These are phyloP conservation scores for Pterocarpus macrocarpus DNA, from an alignment of 306 rosid genomes.

Conservation along the genomic window DNA sequence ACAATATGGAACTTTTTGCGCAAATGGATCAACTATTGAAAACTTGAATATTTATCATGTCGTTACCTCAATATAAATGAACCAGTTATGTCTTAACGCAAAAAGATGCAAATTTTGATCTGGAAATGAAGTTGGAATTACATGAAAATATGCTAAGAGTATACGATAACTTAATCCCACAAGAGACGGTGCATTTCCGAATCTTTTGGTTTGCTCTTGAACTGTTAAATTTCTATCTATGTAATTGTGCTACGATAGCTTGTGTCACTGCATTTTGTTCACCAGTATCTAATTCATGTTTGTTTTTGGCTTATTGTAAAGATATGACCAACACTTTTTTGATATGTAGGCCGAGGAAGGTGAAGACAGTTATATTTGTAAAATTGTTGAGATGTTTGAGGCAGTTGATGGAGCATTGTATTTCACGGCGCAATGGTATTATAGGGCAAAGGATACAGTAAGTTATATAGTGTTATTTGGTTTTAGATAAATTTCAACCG, in stretches of 20 bases:
- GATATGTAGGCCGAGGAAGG: conserved; percentile 66
- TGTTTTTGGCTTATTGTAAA: background rate
- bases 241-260: background rate
- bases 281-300: background rate
- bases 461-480: conserved; percentile 13
- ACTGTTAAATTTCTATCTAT: background rate
- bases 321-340: background rate
- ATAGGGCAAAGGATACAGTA: conserved; percentile 82
- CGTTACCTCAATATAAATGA: background rate
- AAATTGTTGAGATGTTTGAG: conserved; percentile 80
- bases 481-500: background rate
- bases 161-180: background rate
- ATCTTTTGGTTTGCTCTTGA: background rate
- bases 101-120: background rate
- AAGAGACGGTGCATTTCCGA: background rate
- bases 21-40: background rate
- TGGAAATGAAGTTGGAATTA: background rate
- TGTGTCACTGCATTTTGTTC: background rate
- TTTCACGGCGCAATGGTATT: conserved; percentile 88
- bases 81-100: background rate
- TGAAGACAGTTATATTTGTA: conserved; percentile 57
- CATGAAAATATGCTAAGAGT: background rate
- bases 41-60: background rate
- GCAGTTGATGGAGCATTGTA: conserved; percentile 57
- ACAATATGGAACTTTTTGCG: background rate